Evolutionary conservation across 2,329 filamentous ascomycete species (phyloP).

Genomic region (Teratosphaeria gauchensis): DNA sequence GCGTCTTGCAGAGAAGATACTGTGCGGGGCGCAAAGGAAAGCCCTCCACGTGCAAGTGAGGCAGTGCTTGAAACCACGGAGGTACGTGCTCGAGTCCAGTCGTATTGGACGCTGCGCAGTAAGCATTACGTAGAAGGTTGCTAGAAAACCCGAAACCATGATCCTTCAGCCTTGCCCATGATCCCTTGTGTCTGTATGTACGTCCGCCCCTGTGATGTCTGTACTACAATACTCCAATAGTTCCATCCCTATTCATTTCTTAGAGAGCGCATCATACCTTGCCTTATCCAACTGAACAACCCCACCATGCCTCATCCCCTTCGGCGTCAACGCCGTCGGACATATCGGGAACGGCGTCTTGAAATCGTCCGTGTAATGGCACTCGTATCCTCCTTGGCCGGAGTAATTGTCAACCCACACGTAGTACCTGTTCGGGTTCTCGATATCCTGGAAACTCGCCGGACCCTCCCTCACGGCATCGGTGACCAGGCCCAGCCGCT

Average conservation of each 20-base stretch:
- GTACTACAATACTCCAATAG: too few relatives aligned
- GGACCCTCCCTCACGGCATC: background rate
- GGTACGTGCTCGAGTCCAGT: too few relatives aligned
- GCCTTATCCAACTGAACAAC: background rate
- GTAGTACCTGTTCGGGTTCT: background rate
- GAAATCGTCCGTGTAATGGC: background rate
- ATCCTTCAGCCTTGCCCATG: too few relatives aligned
- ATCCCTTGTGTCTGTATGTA: too few relatives aligned
- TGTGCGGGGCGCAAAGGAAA: too few relatives aligned
- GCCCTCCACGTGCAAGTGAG: too few relatives aligned
- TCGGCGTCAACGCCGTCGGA: background rate
- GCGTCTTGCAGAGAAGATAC: too few relatives aligned
- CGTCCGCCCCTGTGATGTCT: too few relatives aligned
- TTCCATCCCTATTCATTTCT: background rate
- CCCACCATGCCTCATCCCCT: background rate
- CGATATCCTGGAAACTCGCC: background rate
- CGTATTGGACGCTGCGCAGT: too few relatives aligned
- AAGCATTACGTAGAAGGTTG: too few relatives aligned
- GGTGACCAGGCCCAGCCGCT: background rate
- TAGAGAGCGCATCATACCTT: background rate
- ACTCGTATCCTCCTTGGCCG: background rate
- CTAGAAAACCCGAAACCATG: too few relatives aligned
- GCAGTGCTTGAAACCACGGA: too few relatives aligned
- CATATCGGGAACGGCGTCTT: background rate
- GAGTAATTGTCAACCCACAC: background rate